These are phyloP conservation scores for Aechmea fasciata DNA, from an alignment of 176 grass and related monocot species.

Conservation along the genomic window DNA sequence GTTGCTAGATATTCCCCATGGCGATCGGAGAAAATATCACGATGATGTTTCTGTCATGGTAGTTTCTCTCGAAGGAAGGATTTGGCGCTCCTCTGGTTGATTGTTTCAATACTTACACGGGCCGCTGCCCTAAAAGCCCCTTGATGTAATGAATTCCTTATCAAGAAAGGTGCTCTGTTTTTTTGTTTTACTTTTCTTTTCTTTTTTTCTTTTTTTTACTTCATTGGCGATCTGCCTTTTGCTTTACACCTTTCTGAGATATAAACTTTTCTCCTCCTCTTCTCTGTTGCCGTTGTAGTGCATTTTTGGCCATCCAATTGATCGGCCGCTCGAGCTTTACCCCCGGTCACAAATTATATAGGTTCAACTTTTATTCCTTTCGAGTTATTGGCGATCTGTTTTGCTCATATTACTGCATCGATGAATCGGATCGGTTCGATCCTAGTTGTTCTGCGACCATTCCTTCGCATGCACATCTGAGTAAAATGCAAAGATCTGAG, in stretches of 20 bases:
- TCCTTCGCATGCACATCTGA: no score
- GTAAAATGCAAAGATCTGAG: no score
- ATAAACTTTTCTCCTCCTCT: not conserved
- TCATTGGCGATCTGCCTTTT: slow-evolving; percentile 19
- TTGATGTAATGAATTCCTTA: slow-evolving; percentile 24
- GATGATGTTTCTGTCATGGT: slow-evolving; percentile 85
- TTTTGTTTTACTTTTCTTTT: slow-evolving; percentile 11
- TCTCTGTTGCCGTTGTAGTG: slow-evolving; percentile 4
- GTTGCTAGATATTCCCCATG: slow-evolving; percentile 71
- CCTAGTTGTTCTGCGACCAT: not conserved
- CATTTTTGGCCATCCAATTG: slow-evolving; percentile 27
- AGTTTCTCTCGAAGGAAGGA: slow-evolving; percentile 70
- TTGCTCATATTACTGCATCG: not conserved
- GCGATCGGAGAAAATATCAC: slow-evolving; percentile 67
- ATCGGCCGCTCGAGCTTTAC: not conserved
- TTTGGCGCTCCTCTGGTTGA: slow-evolving; percentile 75
- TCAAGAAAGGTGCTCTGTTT: slow-evolving; percentile 23
- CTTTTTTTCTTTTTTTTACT: slow-evolving; percentile 11
- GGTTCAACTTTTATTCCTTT: slow-evolving; percentile 26
- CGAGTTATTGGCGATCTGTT: not conserved
- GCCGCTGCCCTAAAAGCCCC: slow-evolving; percentile 36
- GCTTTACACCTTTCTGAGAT: slow-evolving; percentile 17
- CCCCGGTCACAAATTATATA: slow-evolving; percentile 23
- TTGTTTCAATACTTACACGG: slow-evolving; percentile 2
- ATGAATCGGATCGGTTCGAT: not conserved